Conservation (phyloP, 371 early-diverging fungal species). For the Mortierella sp. region DNA sequence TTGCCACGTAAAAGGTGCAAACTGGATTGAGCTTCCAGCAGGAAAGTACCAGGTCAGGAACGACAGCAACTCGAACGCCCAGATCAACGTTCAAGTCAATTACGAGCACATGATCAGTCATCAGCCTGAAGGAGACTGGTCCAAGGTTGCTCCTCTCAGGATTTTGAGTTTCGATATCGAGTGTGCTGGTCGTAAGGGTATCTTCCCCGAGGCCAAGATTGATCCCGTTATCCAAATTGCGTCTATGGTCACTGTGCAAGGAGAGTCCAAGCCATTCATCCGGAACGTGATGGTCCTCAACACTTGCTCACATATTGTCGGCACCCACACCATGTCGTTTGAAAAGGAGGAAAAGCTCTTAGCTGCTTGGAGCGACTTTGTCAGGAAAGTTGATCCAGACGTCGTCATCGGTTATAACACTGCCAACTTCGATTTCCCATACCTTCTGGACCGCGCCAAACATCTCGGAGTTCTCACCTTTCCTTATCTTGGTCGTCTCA, state of each 20-base stretch:
- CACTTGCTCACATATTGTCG: constrained; percentile 94
- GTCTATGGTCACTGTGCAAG: constrained; percentile 93
- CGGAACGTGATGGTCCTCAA: constrained; percentile 95
- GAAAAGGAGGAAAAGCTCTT: constrained; percentile 91
- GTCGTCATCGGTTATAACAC: constrained; percentile 99
- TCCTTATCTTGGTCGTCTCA: constrained; percentile 91
- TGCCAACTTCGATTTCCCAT: constrained; percentile 99
- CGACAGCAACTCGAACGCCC: constrained; percentile 74
- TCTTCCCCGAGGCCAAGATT: constrained; percentile 95
- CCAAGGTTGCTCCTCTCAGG: constrained; percentile 95
- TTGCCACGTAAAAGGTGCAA: constrained; percentile 86
- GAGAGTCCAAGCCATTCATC: constrained; percentile 90
- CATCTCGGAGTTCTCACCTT: constrained; percentile 84
- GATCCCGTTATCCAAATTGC: constrained; percentile 99
- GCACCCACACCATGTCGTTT: constrained; percentile 90
- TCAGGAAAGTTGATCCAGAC: constrained; percentile 95
- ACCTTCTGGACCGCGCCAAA: constrained; percentile 95
- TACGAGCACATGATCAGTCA: constrained; percentile 87
- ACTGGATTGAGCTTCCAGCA: constrained; percentile 94
- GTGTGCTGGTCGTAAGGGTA: constrained; percentile 96
- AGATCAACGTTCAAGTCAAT: constrained; percentile 86
- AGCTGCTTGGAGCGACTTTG: constrained; percentile 91
- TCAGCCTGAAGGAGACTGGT: constrained; percentile 93
- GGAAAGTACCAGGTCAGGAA: constrained; percentile 72
- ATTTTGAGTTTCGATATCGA: constrained; percentile 99